Conservation (phyloP, 345 rosid species). For the Citrus mangshanensis region DNA sequence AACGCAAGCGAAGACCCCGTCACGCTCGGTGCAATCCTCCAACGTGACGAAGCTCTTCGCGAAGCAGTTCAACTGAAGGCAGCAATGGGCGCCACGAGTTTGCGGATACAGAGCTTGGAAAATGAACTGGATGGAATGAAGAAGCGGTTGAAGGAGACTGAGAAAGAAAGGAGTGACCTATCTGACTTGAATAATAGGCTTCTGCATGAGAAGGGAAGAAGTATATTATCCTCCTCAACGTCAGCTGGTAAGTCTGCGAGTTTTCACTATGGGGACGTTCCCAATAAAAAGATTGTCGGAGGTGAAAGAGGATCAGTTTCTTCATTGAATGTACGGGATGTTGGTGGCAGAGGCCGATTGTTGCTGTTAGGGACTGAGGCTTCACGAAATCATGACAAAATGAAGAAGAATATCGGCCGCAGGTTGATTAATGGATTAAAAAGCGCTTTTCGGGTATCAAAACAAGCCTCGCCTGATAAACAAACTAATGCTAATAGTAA, state of each 20-base stretch:
- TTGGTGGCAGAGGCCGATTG: not conserved
- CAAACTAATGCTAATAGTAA: not conserved
- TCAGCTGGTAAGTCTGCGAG: conserved; percentile 49
- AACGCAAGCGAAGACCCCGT: conserved; percentile 9
- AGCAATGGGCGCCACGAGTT: conserved; percentile 64
- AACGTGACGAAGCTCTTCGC: conserved; percentile 54
- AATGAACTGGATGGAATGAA: conserved; percentile 63
- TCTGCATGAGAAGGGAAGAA: conserved; percentile 26
- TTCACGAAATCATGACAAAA: conserved; percentile 9
- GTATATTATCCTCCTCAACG: conserved; percentile 25
- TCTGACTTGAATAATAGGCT: not conserved
- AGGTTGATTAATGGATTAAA: conserved; percentile 59
- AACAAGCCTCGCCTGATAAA: conserved; percentile 7
- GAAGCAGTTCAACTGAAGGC: conserved; percentile 60
- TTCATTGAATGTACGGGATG: conserved; percentile 41
- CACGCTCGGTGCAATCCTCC: conserved; percentile 73
- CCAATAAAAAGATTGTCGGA: conserved; percentile 32
- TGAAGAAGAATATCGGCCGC: conserved; percentile 35
- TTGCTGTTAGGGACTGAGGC: not conserved
- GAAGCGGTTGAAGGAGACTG: conserved; percentile 34
- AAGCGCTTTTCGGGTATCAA: conserved; percentile 44
- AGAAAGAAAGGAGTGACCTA: conserved; percentile 19
- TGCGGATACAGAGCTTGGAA: conserved; percentile 65
- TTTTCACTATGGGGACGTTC: conserved; percentile 41
- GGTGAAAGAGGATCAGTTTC: conserved; percentile 48